Conservation (phyloP, 495 filamentous ascomycete genomes). For the Oidiodendron maius region DNA sequence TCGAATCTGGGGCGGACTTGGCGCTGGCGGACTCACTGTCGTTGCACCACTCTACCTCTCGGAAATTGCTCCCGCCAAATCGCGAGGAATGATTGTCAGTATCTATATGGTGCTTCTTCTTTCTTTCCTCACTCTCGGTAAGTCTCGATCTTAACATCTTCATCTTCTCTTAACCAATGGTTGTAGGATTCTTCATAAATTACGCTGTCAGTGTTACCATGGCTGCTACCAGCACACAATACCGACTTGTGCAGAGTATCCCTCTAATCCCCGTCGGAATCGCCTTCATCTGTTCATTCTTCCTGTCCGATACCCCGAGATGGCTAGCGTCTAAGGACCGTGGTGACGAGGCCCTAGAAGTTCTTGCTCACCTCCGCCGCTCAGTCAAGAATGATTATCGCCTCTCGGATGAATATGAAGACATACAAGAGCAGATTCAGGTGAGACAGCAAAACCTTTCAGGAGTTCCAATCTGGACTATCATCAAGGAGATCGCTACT, state of each 20-base stretch:
- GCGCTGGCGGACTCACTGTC: constrained; percentile 43
- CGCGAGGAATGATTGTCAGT: constrained; percentile 44
- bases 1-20: constrained; percentile 30
- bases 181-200: constrained; percentile 42
- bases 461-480: constrained; percentile 32
- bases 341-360: constrained; percentile 59
- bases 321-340: constrained; percentile 68
- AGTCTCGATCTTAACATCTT: constrained; percentile 9
- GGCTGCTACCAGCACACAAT: constrained; percentile 28
- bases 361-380: constrained; percentile 36
- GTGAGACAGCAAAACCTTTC: constrained; percentile 23
- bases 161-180: neutral
- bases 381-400: constrained; percentile 23
- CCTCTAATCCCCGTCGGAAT: constrained; percentile 64
- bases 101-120: constrained; percentile 33
- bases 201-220: constrained; percentile 38
- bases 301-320: constrained; percentile 67
- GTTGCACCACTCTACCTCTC: constrained; percentile 44
- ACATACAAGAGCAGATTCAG: constrained; percentile 30
- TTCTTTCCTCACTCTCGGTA: constrained; percentile 33
- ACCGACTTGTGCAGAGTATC: constrained; percentile 68
- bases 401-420: constrained; percentile 31
- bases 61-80: constrained; percentile 42
- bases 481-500: constrained; percentile 36
- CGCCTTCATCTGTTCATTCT: constrained; percentile 51